Percentiles rank a stretch among this genome's conserved stretches.
Conservation (phyloP, 371 early-diverging fungal species). For the Mortierella sp. region DNA sequence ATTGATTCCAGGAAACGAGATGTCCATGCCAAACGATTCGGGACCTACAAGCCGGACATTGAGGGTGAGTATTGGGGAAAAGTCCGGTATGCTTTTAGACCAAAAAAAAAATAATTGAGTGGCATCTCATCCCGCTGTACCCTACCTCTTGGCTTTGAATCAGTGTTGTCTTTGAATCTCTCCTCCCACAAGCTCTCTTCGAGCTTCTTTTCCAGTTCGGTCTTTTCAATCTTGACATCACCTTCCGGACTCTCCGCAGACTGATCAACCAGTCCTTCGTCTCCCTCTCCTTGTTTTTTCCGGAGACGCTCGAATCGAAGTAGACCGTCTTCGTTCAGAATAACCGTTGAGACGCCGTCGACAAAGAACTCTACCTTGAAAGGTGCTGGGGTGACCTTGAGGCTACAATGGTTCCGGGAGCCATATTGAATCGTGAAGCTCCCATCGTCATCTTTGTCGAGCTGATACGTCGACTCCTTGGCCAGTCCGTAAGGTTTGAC, state of each 20-base stretch:
- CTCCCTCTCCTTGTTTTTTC: slow-evolving; percentile 54
- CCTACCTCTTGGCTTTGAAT: slow-evolving; percentile 89
- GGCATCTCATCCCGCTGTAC: background rate
- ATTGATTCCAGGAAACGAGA: slow-evolving; percentile 85
- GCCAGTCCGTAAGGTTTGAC: slow-evolving; percentile 54
- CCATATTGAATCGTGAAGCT: slow-evolving; percentile 42
- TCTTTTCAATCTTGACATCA: slow-evolving; percentile 57
- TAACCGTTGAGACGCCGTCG: slow-evolving; percentile 67
- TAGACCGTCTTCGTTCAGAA: slow-evolving; percentile 86
- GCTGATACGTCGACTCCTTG: slow-evolving; percentile 39
- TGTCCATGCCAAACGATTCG: slow-evolving; percentile 91
- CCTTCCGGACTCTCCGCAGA: slow-evolving; percentile 13
- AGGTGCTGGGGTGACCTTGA: slow-evolving; percentile 68
- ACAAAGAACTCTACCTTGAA: slow-evolving; percentile 74
- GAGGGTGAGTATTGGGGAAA: background rate
- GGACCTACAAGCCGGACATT: slow-evolving; percentile 68
- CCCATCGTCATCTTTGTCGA: slow-evolving; percentile 29
- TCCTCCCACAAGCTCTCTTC: slow-evolving; percentile 90
- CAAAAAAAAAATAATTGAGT: background rate
- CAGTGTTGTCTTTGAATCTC: slow-evolving; percentile 84
- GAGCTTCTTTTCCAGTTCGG: slow-evolving; percentile 31
- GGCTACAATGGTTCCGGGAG: slow-evolving; percentile 40
- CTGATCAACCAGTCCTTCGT: slow-evolving; percentile 53
- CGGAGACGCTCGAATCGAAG: slow-evolving; percentile 89
- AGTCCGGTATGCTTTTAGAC: background rate